phyloP scores from a whole-genome alignment of 2,329 filamentous ascomycete species.

The Talaromyces sp. region DNA sequence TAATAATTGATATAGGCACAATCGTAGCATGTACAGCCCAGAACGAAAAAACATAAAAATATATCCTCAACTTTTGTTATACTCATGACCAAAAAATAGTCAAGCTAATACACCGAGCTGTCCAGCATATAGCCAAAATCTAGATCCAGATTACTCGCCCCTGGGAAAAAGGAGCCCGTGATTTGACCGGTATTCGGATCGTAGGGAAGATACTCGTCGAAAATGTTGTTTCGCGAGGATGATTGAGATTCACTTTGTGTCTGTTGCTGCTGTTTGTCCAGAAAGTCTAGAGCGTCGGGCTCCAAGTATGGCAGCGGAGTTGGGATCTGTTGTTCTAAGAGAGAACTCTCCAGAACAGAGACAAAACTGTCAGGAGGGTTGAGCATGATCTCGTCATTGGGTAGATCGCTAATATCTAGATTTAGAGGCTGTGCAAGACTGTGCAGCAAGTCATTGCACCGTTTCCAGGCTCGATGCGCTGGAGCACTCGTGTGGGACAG shows the following conservation, averaged over 20 bases:
- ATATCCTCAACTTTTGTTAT: background rate
- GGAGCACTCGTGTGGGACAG: conserved; percentile 25
- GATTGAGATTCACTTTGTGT: conserved; percentile 5
- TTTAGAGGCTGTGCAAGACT: conserved; percentile 28
- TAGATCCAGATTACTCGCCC: conserved; percentile 22
- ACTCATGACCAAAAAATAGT: background rate
- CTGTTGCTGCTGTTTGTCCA: conserved; percentile 18
- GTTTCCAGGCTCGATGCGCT: conserved; percentile 27
- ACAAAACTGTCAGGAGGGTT: conserved; percentile 11
- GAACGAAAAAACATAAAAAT: background rate
- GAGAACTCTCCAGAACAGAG: conserved; percentile 17
- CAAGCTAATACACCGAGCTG: conserved; percentile 16
- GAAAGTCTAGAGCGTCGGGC: conserved; percentile 21
- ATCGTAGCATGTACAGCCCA: background rate
- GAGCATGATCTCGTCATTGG: conserved; percentile 18
- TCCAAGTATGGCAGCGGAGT: conserved; percentile 18
- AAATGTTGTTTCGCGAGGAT: conserved; percentile 16
- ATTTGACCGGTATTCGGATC: conserved; percentile 31
- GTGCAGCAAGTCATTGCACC: conserved; percentile 31
- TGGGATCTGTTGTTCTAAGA: conserved; percentile 19
- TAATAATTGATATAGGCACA: background rate
- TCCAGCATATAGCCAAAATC: conserved; percentile 28
- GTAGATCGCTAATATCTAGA: conserved; percentile 24
- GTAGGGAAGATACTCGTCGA: conserved; percentile 28
- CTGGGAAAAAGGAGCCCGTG: conserved; percentile 33